A percentile compares a stretch with the other conserved stretches of the same genome.
Evolutionary conservation across 306 rosid genomes (phyloP).

Genomic region (Psophocarpus tetragonolobus): DNA sequence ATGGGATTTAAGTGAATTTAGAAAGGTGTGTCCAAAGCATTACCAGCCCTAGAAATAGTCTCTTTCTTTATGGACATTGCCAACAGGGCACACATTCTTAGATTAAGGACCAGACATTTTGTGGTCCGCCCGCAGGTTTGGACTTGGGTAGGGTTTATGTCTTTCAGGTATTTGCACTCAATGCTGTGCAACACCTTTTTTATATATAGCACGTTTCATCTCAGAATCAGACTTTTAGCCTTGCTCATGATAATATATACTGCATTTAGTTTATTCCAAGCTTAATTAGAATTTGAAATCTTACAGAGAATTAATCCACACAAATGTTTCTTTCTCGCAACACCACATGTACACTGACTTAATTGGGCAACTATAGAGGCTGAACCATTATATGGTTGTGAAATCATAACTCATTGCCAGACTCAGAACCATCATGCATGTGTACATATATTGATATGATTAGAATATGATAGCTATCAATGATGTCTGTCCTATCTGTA

Average conservation of each 20-base stretch:
- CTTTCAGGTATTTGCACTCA: constrained; percentile 48
- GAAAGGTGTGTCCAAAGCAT: constrained; percentile 3
- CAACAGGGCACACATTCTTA: constrained; percentile 36
- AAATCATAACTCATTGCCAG: background rate
- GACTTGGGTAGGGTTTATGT: constrained; percentile 32
- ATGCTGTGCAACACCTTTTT: constrained; percentile 46
- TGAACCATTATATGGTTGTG: constrained; percentile 4
- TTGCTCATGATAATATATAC: background rate
- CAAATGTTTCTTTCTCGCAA: constrained; percentile 10
- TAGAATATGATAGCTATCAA: background rate
- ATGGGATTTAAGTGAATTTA: background rate
- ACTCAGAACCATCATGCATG: background rate
- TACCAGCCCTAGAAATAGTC: background rate
- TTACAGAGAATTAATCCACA: too few relatives aligned
- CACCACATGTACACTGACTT: constrained; percentile 19
- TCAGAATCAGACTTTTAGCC: too few relatives aligned
- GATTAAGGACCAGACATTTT: constrained; percentile 35
- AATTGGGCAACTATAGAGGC: background rate
- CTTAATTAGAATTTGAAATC: background rate
- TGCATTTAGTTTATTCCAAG: background rate
- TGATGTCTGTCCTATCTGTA: background rate
- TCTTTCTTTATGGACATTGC: constrained; percentile 30
- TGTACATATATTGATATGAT: background rate
- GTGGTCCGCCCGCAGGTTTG: background rate
- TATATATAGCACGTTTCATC: background rate